phyloP scores from a whole-genome alignment of 2,329 filamentous ascomycete species.

The Lasiodiplodia gonubiensis region DNA sequence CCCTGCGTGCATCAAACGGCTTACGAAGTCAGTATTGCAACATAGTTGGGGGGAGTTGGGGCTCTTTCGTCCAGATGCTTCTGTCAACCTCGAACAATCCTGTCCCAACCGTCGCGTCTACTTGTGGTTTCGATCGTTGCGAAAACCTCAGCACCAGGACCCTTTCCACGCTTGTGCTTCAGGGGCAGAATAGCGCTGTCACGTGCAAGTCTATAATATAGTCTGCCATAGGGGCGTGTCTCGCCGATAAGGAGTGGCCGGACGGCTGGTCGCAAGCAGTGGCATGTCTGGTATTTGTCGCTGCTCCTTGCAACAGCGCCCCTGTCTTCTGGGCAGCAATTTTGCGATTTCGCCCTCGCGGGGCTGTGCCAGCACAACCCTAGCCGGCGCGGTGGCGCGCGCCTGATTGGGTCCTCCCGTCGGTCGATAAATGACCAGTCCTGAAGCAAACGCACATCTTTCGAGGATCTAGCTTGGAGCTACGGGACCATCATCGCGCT shows the following conservation, averaged over 20 bases:
- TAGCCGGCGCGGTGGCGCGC: conserved; percentile 1
- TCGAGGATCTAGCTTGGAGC: conserved; percentile 1
- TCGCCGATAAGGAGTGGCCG: conserved; percentile 9
- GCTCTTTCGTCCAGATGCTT: neutral
- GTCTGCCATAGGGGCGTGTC: conserved; percentile 1
- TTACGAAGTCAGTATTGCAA: conserved; percentile 7
- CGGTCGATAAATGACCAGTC: conserved; percentile 15
- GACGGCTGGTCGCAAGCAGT: neutral
- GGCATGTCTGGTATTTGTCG: neutral
- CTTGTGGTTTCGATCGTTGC: neutral
- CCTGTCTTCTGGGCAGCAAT: conserved; percentile 10
- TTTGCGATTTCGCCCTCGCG: neutral
- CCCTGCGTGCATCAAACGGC: conserved; percentile 26
- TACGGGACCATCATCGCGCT: conserved; percentile 3
- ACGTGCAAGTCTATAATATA: conserved; percentile 21
- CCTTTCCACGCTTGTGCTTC: conserved; percentile 1
- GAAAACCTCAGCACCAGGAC: neutral
- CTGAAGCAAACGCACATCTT: conserved; percentile 10
- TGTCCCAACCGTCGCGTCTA: neutral
- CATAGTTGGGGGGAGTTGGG: neutral
- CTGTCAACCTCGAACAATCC: neutral
- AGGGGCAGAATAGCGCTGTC: conserved; percentile 24
- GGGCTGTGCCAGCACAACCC: conserved; percentile 7
- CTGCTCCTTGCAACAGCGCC: conserved; percentile 2
- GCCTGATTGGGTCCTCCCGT: conserved; percentile 18